A percentile compares a stretch with the other conserved stretches of the same genome.
These are phyloP conservation scores for Populus simonii DNA, from an alignment of 345 rosid genomes.

Conservation along the genomic window DNA sequence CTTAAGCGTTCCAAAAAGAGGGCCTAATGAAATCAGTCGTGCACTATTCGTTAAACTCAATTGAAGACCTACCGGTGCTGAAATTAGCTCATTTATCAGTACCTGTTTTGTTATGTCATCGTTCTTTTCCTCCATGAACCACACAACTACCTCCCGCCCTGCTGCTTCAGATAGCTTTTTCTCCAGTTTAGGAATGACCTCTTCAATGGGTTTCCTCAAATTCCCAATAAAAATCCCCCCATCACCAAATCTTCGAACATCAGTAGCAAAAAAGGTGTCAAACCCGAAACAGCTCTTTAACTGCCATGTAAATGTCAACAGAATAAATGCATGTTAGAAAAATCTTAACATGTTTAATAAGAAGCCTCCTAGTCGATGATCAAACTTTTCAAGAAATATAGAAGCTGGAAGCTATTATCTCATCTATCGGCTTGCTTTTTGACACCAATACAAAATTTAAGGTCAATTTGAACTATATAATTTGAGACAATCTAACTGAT, in stretches of 20 bases:
- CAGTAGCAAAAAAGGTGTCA: constrained; percentile 83
- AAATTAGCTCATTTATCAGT: background rate
- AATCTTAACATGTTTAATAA: background rate
- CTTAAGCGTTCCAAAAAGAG: too few species aligned
- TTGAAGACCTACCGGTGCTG: too few species aligned
- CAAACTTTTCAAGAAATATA: background rate
- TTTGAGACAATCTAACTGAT: too few species aligned
- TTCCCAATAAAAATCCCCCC: constrained; percentile 92
- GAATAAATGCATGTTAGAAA: background rate
- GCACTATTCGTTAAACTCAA: too few species aligned
- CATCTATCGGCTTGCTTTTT: too few species aligned
- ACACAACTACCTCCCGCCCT: constrained; percentile 73
- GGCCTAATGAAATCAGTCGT: too few species aligned
- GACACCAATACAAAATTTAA: too few species aligned
- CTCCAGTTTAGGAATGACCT: constrained; percentile 77
- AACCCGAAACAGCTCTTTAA: constrained; percentile 84
- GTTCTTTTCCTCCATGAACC: constrained; percentile 94
- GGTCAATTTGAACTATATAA: too few species aligned
- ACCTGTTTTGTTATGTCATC: constrained; percentile 91
- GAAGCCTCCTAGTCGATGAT: background rate
- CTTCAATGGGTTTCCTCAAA: constrained; percentile 71
- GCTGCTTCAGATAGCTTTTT: constrained; percentile 80
- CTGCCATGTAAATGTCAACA: constrained; percentile 42
- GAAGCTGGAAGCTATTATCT: too few species aligned
- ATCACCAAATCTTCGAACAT: constrained; percentile 91